Percentiles rank a stretch among this genome's conserved stretches.
Conservation (phyloP, 352 stramenopile genomes). For the Blastocystis sp. region DNA sequence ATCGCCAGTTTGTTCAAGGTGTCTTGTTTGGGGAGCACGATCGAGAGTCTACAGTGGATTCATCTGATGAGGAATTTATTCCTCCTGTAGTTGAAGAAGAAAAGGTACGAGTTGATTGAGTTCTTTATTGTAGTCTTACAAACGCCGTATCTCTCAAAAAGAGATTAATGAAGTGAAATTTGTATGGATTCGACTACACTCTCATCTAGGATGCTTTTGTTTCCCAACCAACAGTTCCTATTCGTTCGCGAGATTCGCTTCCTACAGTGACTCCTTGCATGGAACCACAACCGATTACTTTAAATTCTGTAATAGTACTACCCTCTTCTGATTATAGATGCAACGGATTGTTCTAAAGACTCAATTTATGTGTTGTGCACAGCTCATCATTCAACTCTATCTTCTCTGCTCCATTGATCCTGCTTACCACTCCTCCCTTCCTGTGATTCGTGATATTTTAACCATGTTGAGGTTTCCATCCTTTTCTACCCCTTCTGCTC, state of each 20-base stretch:
- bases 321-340: neutral
- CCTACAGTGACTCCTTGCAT: neutral
- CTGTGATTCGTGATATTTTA: neutral
- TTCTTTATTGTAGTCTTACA: neutral
- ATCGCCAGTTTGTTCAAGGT: constrained; percentile 58
- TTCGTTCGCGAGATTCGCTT: neutral
- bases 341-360: constrained; percentile 6
- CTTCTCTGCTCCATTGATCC: neutral
- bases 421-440: neutral
- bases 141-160: neutral
- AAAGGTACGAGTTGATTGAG: neutral
- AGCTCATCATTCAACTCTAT: constrained; percentile 43
- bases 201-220: neutral
- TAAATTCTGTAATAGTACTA: neutral
- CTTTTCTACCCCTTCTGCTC: neutral
- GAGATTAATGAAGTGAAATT: neutral
- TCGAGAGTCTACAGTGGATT: neutral
- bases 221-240: neutral
- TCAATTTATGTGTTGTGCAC: constrained; percentile 42
- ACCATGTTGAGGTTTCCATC: neutral
- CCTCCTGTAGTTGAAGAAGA: constrained; percentile 1
- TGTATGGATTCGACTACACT: neutral
- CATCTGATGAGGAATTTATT: constrained; percentile 39
- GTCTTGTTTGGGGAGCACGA: constrained; percentile 19
- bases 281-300: neutral